Base-by-base conservation (phyloP, 495 filamentous ascomycete genomes). In the Rusavskia elegans region DNA sequence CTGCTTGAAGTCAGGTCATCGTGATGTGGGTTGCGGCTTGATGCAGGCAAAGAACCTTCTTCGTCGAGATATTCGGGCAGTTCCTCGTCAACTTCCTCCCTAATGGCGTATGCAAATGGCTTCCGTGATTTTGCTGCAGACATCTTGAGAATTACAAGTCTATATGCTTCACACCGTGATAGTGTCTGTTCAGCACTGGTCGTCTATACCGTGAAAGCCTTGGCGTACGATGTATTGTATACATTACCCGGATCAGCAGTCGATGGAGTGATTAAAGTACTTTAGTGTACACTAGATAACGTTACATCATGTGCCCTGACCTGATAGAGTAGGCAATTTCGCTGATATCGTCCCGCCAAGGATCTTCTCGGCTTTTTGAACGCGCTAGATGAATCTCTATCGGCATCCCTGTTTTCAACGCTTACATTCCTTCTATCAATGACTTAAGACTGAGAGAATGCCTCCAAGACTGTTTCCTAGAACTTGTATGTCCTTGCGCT, bases 1-100 rank as follows among this genome's bases (percentile, higher is more conserved):
- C 81, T 78, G 52, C 37, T 58, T 36, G 45, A 64, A 29, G 21
- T 46, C 21, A 46, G 23, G 61, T 57, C 44, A 40, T 56, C 14
- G 41, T 25, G 52, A 39, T 17, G 17, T 49, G 9, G 30, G 35
- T 3, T 20, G 13, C 23, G 53, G 49, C 36, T 7, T 45, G 50
- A 50, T 51, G 32, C 21, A 21, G 44, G 32, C 17, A 38, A 39
- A 53, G 50, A 45, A 80, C 78, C 78, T 74, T 84, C 73, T 61
- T 84, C 82, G 55, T 84, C 82, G 32, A 82, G 58, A 52, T 80
- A 71, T 53, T 76, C 69, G 19, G 72, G 71, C 1, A 61, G 38
- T 54, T 59, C 55, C 49, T 71, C 67, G 30, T 72, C 67, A 11
- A 35, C 13, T 35, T 35, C 32, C 32, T 14, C 32, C 10, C 13